Percentiles rank a stretch among this genome's conserved stretches.
Evolutionary conservation across 2,329 filamentous ascomycete species (phyloP).

Genomic region (Lachnellula occidentalis): DNA sequence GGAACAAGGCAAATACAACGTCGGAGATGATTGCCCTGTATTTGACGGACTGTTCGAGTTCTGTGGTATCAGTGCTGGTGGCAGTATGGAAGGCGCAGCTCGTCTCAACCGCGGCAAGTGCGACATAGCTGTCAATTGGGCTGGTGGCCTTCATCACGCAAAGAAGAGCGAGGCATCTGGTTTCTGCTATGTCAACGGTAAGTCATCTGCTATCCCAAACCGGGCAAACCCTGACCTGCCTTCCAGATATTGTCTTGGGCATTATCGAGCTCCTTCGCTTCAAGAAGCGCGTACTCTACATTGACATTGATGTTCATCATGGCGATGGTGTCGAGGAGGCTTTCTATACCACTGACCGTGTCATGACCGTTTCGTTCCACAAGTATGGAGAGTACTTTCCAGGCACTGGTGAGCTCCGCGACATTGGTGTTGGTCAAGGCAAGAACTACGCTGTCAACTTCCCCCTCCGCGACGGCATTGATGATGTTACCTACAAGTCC

Average conservation of each 20-base stretch:
- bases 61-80: conserved; percentile 89
- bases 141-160: conserved; percentile 91
- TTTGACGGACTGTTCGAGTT: conserved; percentile 98
- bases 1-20: conserved; percentile 90
- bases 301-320: conserved; percentile 93
- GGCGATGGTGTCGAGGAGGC: conserved; percentile 91
- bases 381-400: conserved; percentile 98
- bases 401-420: conserved; percentile 80
- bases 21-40: conserved; percentile 93
- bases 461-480: conserved; percentile 85
- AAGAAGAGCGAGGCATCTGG: conserved; percentile 95
- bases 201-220: conserved; percentile 29
- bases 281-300: conserved; percentile 93
- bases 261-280: conserved; percentile 88
- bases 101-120: conserved; percentile 87
- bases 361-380: conserved; percentile 91
- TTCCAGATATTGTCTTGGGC: conserved; percentile 86
- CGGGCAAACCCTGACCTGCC: conserved; percentile 33
- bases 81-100: conserved; percentile 87
- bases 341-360: conserved; percentile 86
- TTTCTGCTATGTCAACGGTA: conserved; percentile 97
- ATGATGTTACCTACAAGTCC: conserved; percentile 80
- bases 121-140: conserved; percentile 98
- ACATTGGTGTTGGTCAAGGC: conserved; percentile 80
- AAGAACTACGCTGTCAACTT: conserved; percentile 91